Conservation (phyloP, 2,329 filamentous ascomycete species). For the Penicillium fuscoglaucum region DNA sequence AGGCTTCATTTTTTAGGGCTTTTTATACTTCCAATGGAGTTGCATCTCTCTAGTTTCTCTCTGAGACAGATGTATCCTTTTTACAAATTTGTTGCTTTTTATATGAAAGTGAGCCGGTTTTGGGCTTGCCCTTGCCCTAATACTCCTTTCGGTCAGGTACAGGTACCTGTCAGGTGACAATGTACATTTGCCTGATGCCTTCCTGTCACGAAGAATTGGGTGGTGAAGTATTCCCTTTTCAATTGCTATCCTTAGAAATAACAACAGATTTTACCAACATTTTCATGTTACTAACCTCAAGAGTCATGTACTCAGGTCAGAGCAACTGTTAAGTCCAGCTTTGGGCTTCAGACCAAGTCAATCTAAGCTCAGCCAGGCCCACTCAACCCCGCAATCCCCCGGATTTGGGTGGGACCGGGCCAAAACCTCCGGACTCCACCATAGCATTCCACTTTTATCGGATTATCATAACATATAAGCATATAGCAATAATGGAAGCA, state of each 20-base stretch:
- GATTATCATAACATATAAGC: not conserved
- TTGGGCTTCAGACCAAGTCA: not conserved
- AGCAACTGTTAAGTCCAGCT: not conserved
- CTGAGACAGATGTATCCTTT: not conserved
- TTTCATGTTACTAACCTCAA: too few species aligned
- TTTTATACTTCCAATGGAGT: not conserved
- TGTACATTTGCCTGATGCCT: too few species aligned
- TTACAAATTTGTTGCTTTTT: not conserved
- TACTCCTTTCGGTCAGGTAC: not conserved
- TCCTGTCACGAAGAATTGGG: not conserved
- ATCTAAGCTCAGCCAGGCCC: constrained; percentile 8
- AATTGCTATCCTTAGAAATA: not conserved
- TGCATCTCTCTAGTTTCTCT: not conserved
- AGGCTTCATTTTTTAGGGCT: not conserved
- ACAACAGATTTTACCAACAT: not conserved
- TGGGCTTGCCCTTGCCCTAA: not conserved
- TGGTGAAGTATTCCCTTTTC: not conserved
- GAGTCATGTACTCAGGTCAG: not conserved
- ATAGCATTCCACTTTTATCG: constrained; percentile 2
- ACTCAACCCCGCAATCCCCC: constrained; percentile 14
- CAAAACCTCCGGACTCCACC: constrained; percentile 9
- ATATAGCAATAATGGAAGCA: not conserved
- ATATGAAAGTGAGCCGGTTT: not conserved
- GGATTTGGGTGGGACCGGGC: constrained; percentile 11
- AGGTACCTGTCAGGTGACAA: not conserved